These are phyloP conservation scores for Pleurotus salmoneostramineus DNA, from an alignment of 768 basidiomycete species.

Conservation along the genomic window DNA sequence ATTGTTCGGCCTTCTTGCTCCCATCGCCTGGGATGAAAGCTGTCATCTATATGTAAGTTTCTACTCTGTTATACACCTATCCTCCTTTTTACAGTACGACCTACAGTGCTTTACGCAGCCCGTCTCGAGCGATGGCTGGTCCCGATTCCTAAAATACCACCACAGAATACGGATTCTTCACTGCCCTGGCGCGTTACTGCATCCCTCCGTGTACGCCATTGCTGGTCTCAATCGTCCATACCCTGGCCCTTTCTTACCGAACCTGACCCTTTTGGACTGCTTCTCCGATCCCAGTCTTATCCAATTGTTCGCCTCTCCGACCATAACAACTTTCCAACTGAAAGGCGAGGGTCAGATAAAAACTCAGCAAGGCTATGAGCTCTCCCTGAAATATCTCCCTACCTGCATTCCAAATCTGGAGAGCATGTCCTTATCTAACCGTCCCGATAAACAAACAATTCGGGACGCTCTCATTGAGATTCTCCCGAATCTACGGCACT, in stretches of 20 bases:
- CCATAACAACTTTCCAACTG: background rate
- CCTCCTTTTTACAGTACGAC: background rate
- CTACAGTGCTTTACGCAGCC: background rate
- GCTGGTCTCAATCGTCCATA: background rate
- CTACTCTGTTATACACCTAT: background rate
- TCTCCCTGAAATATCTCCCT: background rate
- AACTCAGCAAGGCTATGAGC: background rate
- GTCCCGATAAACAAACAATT: background rate
- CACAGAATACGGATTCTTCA: background rate
- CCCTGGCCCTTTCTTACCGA: background rate
- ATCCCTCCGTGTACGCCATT: background rate
- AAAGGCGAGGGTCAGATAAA: background rate
- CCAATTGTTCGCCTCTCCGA: background rate
- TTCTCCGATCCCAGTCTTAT: background rate
- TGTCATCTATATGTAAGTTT: background rate
- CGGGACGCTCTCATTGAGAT: background rate
- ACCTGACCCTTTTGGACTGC: background rate
- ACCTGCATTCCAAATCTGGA: background rate
- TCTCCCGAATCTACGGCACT: background rate
- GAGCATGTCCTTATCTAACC: background rate
- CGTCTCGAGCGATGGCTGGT: background rate
- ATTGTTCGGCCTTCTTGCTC: background rate
- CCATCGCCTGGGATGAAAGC: background rate
- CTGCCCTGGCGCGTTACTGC: background rate
- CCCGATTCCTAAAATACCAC: background rate